Evolutionary conservation across 345 rosid genomes (phyloP), one percentile per base, ranked within the genome.

Genomic region (Salix caprea): DNA sequence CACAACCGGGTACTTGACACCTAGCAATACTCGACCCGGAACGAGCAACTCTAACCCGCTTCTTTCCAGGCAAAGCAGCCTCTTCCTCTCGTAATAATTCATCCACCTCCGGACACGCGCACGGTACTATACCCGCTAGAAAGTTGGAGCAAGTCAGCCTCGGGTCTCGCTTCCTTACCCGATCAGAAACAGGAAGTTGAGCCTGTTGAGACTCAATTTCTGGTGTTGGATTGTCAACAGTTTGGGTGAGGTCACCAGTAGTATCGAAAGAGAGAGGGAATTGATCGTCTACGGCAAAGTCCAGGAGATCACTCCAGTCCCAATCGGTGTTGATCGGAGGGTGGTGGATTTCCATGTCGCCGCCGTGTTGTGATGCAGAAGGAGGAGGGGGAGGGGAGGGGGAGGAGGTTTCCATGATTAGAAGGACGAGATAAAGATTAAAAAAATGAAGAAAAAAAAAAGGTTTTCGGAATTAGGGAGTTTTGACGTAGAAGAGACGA

Each of bases 101-200:
- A 76, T 96, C 99, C 23, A 96, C 54, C 91, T 94, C 99, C 0
- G 99, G 98, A 70, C 99, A 96, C 15, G 94, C 94, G 74, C 98
- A 96, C 0, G 97, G 97, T 56, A 94, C 78, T 77, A 71, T 67
- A 52, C 97, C 98, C n/a, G 94, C 99, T 40, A 94, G 42, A 65
- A 93, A 92, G 79, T 94, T 94, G 75, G 98, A 86, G 84, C 98
- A 96, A 11, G 74, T 82, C 86, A 93, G 46, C 74, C 98, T 87
- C 70, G 96, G 97, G 82, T 96, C 99, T 2, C 99, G 92, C 84
- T 96, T 96, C 89, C 99, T 84, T 23, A 88, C 85, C 87, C 92
- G 89, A 54, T 86, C 84, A 34, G 70, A 14, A 36, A 24, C 76
- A 16, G 79, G 70, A 48, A 42, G 82, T 4, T 78, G 14, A 18